Evolutionary conservation across 345 rosid species (phyloP).

Genomic region (Chamaenerion angustifolium): DNA sequence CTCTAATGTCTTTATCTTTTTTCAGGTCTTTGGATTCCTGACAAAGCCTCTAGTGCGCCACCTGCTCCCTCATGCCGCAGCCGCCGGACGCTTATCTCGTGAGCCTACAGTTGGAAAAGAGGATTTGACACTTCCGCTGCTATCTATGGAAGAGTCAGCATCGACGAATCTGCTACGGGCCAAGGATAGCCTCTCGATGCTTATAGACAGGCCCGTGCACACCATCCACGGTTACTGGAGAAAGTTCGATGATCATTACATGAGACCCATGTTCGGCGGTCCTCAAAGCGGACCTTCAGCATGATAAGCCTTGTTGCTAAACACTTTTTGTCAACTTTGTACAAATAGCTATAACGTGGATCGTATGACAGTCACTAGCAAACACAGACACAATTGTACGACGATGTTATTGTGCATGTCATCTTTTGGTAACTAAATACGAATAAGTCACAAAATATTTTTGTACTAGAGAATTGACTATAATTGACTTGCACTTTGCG

Average conservation of each 20-base stretch:
- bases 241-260: conserved; percentile 60
- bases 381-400: too few species aligned
- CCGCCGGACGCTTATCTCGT: background rate
- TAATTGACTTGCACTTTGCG: too few species aligned
- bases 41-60: conserved; percentile 59
- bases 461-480: too few species aligned
- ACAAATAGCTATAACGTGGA: too few species aligned
- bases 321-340: background rate
- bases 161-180: conserved; percentile 55
- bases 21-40: conserved; percentile 86
- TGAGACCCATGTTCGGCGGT: conserved; percentile 89
- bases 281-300: conserved; percentile 23
- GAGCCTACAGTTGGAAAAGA: conserved; percentile 33
- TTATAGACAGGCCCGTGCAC: conserved; percentile 63
- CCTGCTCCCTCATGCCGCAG: conserved; percentile 30
- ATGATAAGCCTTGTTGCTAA: conserved; percentile 20
- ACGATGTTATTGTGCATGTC: too few species aligned
- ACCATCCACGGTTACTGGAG: conserved; percentile 83
- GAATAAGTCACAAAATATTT: too few species aligned
- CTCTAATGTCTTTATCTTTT: too few species aligned
- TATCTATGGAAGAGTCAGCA: conserved; percentile 55
- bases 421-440: too few species aligned
- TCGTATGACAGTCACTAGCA: too few species aligned
- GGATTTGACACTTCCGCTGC: conserved; percentile 45
- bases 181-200: conserved; percentile 56